phyloP scores from a whole-genome alignment of 2,329 filamentous ascomycete species.

The Cryoendolithus antarcticus region DNA sequence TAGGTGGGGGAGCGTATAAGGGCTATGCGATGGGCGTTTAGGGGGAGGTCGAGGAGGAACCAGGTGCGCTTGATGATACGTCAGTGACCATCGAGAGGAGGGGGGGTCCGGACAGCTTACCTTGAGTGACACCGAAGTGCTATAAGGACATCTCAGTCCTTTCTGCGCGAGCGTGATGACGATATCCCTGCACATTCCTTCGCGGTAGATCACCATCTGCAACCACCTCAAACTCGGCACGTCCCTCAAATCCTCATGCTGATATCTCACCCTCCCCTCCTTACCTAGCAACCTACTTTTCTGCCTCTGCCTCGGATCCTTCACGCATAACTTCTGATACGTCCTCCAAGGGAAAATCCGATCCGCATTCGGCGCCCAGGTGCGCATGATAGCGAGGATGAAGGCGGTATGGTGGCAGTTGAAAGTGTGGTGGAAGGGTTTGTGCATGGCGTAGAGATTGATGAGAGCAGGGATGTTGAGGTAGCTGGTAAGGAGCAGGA shows the following conservation, averaged over 20 bases:
- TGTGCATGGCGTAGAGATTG: slow-evolving; percentile 52
- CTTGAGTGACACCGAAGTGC: slow-evolving; percentile 14
- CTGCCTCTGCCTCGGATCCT: slow-evolving; percentile 38
- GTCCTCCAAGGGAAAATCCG: slow-evolving; percentile 50
- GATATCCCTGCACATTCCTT: slow-evolving; percentile 48
- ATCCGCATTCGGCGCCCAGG: slow-evolving; percentile 44
- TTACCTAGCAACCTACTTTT: slow-evolving; percentile 11
- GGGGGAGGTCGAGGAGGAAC: slow-evolving; percentile 57
- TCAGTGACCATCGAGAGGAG: slow-evolving; percentile 26
- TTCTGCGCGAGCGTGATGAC: slow-evolving; percentile 45
- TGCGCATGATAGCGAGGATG: slow-evolving; percentile 42
- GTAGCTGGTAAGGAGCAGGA: slow-evolving; percentile 42
- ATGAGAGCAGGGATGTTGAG: slow-evolving; percentile 47
- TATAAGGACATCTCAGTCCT: slow-evolving; percentile 35
- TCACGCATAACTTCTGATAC: slow-evolving; percentile 45
- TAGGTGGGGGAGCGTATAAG: slow-evolving; percentile 41
- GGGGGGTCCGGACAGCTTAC: not conserved
- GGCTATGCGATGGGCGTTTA: slow-evolving; percentile 41
- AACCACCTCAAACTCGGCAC: slow-evolving; percentile 58
- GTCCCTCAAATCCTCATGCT: slow-evolving; percentile 27
- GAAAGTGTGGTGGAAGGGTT: slow-evolving; percentile 48
- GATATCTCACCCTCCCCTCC: slow-evolving; percentile 1
- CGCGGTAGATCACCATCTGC: slow-evolving; percentile 50
- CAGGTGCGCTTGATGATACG: slow-evolving; percentile 47
- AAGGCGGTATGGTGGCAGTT: slow-evolving; percentile 47